Evolutionary conservation across 176 grass and related monocot species (phyloP).

Genomic region (Cenchrus purpureus): DNA sequence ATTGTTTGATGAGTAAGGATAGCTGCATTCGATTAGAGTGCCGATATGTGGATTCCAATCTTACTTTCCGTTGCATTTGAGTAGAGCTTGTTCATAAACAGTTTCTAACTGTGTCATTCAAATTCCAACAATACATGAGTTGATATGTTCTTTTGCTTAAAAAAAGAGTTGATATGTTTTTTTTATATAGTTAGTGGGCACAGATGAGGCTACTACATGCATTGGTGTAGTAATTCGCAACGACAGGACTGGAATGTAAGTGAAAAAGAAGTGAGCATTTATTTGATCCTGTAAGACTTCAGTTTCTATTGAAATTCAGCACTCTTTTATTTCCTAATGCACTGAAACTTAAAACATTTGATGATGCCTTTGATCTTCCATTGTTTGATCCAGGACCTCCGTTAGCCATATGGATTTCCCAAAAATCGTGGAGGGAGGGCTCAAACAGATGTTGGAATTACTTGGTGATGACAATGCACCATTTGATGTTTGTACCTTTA

Average conservation of each 20-base stretch:
- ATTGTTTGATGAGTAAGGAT: neutral
- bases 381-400: constrained; percentile 61
- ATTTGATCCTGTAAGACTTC: constrained; percentile 49
- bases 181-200: constrained; percentile 69
- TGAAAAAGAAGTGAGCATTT: constrained; percentile 50
- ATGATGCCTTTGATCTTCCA: constrained; percentile 23
- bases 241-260: constrained; percentile 90
- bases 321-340: neutral
- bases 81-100: neutral
- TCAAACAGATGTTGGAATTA: constrained; percentile 79
- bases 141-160: constrained; percentile 1
- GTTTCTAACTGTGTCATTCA: neutral
- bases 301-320: constrained; percentile 26
- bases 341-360: neutral
- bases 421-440: constrained; percentile 64
- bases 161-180: too few relatives aligned
- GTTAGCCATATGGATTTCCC: constrained; percentile 94
- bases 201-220: constrained; percentile 93
- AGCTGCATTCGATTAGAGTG: neutral
- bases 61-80: neutral
- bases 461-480: constrained; percentile 62
- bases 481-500: constrained; percentile 84
- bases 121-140: neutral
- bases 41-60: neutral
- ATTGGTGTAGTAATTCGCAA: constrained; percentile 81